Percentiles rank a stretch among this genome's conserved stretches.
Conservation (phyloP, 768 basidiomycete species). For the Auricularia sp. region DNA sequence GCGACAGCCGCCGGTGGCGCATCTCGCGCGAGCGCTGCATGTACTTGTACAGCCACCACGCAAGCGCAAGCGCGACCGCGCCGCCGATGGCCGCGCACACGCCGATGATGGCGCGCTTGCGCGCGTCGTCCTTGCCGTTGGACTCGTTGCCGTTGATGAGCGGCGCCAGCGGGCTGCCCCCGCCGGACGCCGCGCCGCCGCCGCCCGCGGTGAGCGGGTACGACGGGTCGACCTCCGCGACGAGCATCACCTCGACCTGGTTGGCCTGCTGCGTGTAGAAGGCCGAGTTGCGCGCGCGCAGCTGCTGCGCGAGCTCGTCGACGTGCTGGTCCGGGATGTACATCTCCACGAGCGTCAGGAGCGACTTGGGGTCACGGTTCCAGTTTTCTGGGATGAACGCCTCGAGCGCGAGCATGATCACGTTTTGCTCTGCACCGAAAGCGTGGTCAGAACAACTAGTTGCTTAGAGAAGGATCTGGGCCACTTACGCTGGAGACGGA, state of each 20-base stretch:
- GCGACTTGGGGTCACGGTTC: conserved; percentile 35
- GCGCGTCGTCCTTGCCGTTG: conserved; percentile 31
- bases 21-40: conserved; percentile 57
- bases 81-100: conserved; percentile 77
- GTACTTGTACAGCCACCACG: conserved; percentile 61
- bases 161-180: conserved; percentile 15
- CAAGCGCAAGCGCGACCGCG: conserved; percentile 61
- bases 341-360: conserved; percentile 63
- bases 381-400: conserved; percentile 60
- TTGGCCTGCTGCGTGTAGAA: conserved; percentile 50
- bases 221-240: conserved; percentile 58
- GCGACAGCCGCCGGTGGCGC: conserved; percentile 59
- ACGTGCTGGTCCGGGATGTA: conserved; percentile 55
- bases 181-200: conserved; percentile 13
- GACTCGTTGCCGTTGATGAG: conserved; percentile 8
- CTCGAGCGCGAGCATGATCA: conserved; percentile 49
- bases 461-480: conserved; percentile 20
- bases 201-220: conserved; percentile 45
- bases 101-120: conserved; percentile 84
- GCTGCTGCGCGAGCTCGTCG: conserved; percentile 49
- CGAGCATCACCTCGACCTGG: conserved; percentile 45
- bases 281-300: conserved; percentile 47
- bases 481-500: conserved; percentile 34
- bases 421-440: conserved; percentile 19
- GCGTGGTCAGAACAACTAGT: conserved; percentile 22